These are phyloP conservation scores for Boletus fagicola DNA, from an alignment of 768 basidiomycete genomes.

Conservation along the genomic window DNA sequence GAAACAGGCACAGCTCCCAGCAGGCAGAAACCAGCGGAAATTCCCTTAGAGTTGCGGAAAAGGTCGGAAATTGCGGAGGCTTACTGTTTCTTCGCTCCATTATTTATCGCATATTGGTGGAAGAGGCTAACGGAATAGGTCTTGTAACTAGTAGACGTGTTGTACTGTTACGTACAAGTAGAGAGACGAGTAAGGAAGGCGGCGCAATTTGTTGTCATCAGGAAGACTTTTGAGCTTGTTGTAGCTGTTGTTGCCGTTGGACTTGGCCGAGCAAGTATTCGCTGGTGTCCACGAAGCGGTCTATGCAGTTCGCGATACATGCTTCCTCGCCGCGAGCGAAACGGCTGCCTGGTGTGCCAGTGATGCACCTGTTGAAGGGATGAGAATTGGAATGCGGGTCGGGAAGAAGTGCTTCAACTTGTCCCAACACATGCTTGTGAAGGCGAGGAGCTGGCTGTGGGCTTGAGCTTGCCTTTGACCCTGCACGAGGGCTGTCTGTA, in stretches of 20 bases:
- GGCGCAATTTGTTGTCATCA: not conserved
- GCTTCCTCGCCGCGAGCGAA: slow-evolving; percentile 78
- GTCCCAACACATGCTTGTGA: slow-evolving; percentile 90
- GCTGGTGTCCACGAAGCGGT: slow-evolving; percentile 86
- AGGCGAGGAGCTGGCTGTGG: slow-evolving; percentile 66
- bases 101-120: slow-evolving; percentile 49
- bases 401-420: slow-evolving; percentile 54
- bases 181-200: not conserved
- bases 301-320: slow-evolving; percentile 88
- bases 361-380: slow-evolving; percentile 63
- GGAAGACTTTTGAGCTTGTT: slow-evolving; percentile 31
- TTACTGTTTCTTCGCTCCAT: slow-evolving; percentile 70
- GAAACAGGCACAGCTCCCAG: slow-evolving; percentile 47
- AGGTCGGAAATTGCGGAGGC: slow-evolving; percentile 60
- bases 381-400: slow-evolving; percentile 1
- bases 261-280: slow-evolving; percentile 76
- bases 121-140: slow-evolving; percentile 33
- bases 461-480: slow-evolving; percentile 83
- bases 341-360: slow-evolving; percentile 69
- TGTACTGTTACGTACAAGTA: slow-evolving; percentile 13
- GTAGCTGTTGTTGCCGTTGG: slow-evolving; percentile 49
- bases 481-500: slow-evolving; percentile 72
- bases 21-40: slow-evolving; percentile 38
- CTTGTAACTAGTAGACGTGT: slow-evolving; percentile 15
- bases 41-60: slow-evolving; percentile 59